Percentiles rank a stretch among this genome's conserved stretches.
phyloP scores from a whole-genome alignment of 805 yeast genomes.

The Blastobotrys robertii region DNA sequence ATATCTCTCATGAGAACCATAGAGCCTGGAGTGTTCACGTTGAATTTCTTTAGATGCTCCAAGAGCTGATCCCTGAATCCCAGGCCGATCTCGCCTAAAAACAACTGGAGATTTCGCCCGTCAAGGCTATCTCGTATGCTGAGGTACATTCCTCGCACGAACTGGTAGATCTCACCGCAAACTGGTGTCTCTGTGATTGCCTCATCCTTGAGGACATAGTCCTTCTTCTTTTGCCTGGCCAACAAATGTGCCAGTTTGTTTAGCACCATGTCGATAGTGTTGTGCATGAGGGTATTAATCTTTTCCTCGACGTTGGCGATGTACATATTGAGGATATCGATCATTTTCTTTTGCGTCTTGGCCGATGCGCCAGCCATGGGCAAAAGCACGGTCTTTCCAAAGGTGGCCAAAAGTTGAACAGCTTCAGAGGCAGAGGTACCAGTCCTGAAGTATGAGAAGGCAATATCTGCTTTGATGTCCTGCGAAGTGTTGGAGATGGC shows the following conservation, averaged over 20 bases:
- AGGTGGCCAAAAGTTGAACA: conserved; percentile 55
- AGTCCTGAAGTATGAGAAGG: conserved; percentile 39
- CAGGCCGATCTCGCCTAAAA: conserved; percentile 49
- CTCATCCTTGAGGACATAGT: conserved; percentile 40
- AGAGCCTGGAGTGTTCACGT: conserved; percentile 76
- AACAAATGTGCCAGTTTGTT: conserved; percentile 41
- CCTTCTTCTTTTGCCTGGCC: conserved; percentile 65
- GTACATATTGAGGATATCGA: conserved; percentile 50
- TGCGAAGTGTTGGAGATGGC: conserved; percentile 34
- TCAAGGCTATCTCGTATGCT: conserved; percentile 32
- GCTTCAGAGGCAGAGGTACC: conserved; percentile 50
- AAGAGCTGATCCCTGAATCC: conserved; percentile 49
- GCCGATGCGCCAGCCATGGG: conserved; percentile 59
- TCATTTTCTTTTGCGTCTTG: conserved; percentile 46
- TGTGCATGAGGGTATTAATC: conserved; percentile 53
- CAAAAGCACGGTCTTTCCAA: conserved; percentile 62
- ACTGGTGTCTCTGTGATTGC: conserved; percentile 49
- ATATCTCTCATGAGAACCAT: conserved; percentile 73
- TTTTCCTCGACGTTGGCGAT: conserved; percentile 54
- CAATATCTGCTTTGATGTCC: conserved; percentile 25
- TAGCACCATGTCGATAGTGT: conserved; percentile 44
- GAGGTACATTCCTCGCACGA: conserved; percentile 36
- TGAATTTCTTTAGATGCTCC: conserved; percentile 64
- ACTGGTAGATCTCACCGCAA: conserved; percentile 51
- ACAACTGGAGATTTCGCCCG: conserved; percentile 40